Percentiles rank a stretch among this genome's conserved stretches.
Conservation (phyloP, 2,329 filamentous ascomycete genomes). For the Fusarium sp. region DNA sequence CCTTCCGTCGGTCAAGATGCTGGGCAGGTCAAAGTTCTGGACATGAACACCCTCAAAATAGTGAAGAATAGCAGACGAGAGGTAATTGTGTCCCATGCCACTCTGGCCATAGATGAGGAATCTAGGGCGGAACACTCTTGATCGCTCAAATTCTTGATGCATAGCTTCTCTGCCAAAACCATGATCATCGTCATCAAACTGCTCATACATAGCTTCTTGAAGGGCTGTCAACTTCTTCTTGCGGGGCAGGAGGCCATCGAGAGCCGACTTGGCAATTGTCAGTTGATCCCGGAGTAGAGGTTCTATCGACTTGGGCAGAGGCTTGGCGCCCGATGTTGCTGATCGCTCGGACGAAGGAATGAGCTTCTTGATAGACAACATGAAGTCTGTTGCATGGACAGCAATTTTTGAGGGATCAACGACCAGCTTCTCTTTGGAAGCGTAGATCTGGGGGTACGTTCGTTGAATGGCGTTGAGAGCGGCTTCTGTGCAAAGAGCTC, state of each 20-base stretch:
- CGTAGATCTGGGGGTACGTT: slow-evolving; percentile 96
- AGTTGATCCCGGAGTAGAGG: slow-evolving; percentile 83
- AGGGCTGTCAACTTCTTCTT: slow-evolving; percentile 89
- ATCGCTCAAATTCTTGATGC: slow-evolving; percentile 83
- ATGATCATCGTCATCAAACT: slow-evolving; percentile 82
- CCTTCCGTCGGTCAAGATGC: slow-evolving; percentile 84
- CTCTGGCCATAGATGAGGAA: slow-evolving; percentile 83
- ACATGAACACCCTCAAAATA: slow-evolving; percentile 95
- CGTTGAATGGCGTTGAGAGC: slow-evolving; percentile 95
- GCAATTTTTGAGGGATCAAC: slow-evolving; percentile 88
- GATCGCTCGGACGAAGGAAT: slow-evolving; percentile 94
- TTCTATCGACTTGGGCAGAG: slow-evolving; percentile 82
- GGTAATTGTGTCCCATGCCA: slow-evolving; percentile 95
- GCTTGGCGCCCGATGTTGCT: slow-evolving; percentile 83
- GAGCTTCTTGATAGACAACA: slow-evolving; percentile 96
- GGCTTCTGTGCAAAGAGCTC: slow-evolving; percentile 94
- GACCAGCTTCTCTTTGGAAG: slow-evolving; percentile 86
- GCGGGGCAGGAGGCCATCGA: slow-evolving; percentile 83
- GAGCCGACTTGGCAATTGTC: slow-evolving; percentile 71
- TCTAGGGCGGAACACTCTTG: slow-evolving; percentile 88
- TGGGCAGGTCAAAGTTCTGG: slow-evolving; percentile 92
- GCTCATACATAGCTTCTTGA: slow-evolving; percentile 93
- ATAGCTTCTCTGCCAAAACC: slow-evolving; percentile 87
- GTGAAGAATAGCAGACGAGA: slow-evolving; percentile 86
- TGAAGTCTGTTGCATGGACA: slow-evolving; percentile 93